Evolutionary conservation across 345 rosid genomes (phyloP).

Genomic region (Acer campestre): DNA sequence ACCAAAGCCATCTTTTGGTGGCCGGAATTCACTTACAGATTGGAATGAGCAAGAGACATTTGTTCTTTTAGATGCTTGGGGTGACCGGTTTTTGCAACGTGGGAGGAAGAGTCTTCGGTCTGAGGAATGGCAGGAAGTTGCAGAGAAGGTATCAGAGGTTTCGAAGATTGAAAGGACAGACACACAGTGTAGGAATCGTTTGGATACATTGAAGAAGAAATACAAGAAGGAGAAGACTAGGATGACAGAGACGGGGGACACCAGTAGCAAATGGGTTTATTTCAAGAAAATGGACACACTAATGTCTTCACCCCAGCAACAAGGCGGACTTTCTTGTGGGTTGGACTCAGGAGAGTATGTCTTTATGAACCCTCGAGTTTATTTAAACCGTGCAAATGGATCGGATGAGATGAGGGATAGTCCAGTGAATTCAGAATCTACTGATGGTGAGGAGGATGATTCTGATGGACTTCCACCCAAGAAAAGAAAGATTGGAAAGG

Average conservation of each 20-base stretch:
- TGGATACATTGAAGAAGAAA: conserved; percentile 93
- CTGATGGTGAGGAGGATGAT: conserved; percentile 56
- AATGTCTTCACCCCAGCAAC: conserved; percentile 68
- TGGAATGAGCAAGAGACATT: conserved; percentile 94
- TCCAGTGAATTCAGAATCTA: conserved; percentile 72
- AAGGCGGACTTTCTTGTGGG: conserved; percentile 83
- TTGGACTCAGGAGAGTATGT: conserved; percentile 87
- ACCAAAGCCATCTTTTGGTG: conserved; percentile 52
- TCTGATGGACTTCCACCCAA: conserved; percentile 78
- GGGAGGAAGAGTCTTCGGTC: conserved; percentile 91
- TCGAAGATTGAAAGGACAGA: conserved; percentile 78
- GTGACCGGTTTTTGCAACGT: conserved; percentile 77
- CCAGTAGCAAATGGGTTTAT: conserved; percentile 77
- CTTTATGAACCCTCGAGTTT: conserved; percentile 65
- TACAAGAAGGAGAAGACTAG: conserved; percentile 82
- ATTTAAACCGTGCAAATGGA: conserved; percentile 70
- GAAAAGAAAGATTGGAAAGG: conserved; percentile 63
- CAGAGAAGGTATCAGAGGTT: conserved; percentile 86
- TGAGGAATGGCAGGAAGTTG: conserved; percentile 95
- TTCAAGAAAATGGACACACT: conserved; percentile 85
- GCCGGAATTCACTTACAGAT: conserved; percentile 63
- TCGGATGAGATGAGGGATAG: conserved; percentile 92
- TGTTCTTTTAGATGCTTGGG: conserved; percentile 89
- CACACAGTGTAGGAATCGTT: conserved; percentile 80
- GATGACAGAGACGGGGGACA: conserved; percentile 41